Conservation (phyloP, 1,139 yeast species). For the Saccharomyces hybrid region DNA sequence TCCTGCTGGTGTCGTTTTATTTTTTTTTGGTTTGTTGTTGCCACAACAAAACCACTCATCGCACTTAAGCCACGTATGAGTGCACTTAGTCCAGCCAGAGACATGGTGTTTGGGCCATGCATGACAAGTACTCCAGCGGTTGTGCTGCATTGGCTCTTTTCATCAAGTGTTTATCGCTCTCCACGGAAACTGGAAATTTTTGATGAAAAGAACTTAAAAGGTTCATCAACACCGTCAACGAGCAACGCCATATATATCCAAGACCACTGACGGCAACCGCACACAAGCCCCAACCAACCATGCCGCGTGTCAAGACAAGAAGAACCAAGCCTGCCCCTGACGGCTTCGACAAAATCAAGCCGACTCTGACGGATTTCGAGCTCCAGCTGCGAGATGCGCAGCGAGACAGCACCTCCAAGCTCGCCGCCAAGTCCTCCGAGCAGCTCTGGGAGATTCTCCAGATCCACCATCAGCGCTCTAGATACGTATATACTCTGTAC, state of each 20-base stretch:
- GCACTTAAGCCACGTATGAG: too few species aligned
- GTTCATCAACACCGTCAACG: neutral
- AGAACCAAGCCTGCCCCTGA: conserved; percentile 44
- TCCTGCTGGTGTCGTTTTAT: conserved; percentile 28
- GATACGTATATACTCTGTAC: too few species aligned
- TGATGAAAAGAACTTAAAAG: neutral
- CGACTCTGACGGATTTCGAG: conserved; percentile 40
- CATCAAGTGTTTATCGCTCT: neutral
- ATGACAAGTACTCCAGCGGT: too few species aligned
- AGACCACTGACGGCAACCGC: neutral
- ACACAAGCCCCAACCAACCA: conserved; percentile 1
- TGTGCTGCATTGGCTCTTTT: too few species aligned
- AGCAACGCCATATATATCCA: neutral
- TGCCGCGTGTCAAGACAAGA: conserved; percentile 21
- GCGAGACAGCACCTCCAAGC: conserved; percentile 24
- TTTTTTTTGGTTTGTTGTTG: conserved; percentile 3
- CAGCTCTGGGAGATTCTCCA: conserved; percentile 68
- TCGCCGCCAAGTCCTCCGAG: conserved; percentile 35
- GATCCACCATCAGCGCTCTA: too few species aligned
- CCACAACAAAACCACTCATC: too few species aligned
- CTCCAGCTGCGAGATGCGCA: conserved; percentile 55
- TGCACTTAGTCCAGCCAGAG: too few species aligned
- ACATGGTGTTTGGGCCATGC: too few species aligned
- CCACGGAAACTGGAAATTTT: neutral
- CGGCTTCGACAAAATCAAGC: conserved; percentile 51